These are phyloP conservation scores for Salvia rosmarinus DNA, from an alignment of 257 asterid species.

Conservation along the genomic window DNA sequence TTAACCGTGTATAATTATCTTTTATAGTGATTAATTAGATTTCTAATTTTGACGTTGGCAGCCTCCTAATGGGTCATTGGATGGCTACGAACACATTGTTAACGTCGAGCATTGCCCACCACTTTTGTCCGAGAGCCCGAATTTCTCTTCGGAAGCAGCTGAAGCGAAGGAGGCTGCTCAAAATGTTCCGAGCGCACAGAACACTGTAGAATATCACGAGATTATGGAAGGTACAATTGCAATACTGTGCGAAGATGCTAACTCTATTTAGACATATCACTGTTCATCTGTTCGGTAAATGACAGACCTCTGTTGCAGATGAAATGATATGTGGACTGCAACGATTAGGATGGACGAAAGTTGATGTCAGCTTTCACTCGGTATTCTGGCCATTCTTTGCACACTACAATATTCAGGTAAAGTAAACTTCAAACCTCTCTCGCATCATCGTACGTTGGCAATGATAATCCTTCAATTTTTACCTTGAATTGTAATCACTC, in stretches of 20 bases:
- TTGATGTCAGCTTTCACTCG: conserved; percentile 87
- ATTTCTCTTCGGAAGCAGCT: conserved; percentile 81
- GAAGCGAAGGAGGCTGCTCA: conserved; percentile 90
- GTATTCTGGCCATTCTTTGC: conserved; percentile 88
- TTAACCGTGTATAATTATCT: not conserved
- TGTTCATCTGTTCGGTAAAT: conserved; percentile 13
- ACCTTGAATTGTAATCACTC: conserved; percentile 6
- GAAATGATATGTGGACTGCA: conserved; percentile 86
- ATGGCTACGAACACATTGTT: conserved; percentile 87
- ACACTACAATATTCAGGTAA: conserved; percentile 83
- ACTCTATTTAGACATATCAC: not conserved
- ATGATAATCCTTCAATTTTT: not conserved
- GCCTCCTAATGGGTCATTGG: conserved; percentile 78
- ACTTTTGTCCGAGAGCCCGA: conserved; percentile 59
- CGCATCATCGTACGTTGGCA: not conserved
- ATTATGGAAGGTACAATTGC: conserved; percentile 71
- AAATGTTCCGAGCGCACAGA: conserved; percentile 56
- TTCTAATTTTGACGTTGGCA: conserved; percentile 31
- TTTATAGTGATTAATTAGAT: not conserved
- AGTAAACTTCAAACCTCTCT: not conserved
- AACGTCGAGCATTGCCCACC: conserved; percentile 74
- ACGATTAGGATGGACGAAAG: conserved; percentile 78
- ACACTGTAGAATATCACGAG: conserved; percentile 73
- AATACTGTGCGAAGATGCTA: not conserved
- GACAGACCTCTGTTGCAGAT: conserved; percentile 49